These are phyloP conservation scores for Ascochyta viciae-villosae DNA, from an alignment of 2,329 filamentous ascomycete genomes.

Conservation along the genomic window DNA sequence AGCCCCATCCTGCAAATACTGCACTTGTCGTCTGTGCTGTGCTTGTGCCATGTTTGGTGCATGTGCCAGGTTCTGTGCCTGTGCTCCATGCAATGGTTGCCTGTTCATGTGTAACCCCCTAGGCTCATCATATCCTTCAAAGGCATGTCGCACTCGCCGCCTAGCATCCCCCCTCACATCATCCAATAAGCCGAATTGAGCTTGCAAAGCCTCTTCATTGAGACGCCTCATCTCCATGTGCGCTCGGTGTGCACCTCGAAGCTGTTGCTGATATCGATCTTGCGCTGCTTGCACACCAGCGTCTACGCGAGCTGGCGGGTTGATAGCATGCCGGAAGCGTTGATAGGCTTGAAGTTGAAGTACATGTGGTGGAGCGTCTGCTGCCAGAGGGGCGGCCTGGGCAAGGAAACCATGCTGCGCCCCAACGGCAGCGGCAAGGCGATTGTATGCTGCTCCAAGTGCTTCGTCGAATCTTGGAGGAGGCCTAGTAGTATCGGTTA, in stretches of 20 bases:
- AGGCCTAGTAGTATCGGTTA: conserved; percentile 3
- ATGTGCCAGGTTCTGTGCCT: too few species aligned
- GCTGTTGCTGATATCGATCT: not conserved
- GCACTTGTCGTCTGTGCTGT: too few species aligned
- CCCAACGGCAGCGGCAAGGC: not conserved
- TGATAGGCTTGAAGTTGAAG: not conserved
- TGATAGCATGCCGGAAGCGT: not conserved
- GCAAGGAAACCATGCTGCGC: not conserved
- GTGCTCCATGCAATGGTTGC: not conserved
- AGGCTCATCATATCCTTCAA: not conserved
- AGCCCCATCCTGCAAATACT: too few species aligned
- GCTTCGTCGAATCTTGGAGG: not conserved
- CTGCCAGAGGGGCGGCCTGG: not conserved
- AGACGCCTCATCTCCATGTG: not conserved
- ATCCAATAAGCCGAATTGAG: not conserved
- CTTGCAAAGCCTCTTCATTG: not conserved
- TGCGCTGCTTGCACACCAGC: not conserved
- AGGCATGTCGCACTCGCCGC: not conserved
- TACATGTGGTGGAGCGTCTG: not conserved
- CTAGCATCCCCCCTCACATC: not conserved
- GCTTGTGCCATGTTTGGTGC: too few species aligned
- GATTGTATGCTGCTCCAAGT: conserved; percentile 1
- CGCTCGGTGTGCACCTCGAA: not conserved
- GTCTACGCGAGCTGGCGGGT: not conserved
- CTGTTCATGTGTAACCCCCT: not conserved